Evolutionary conservation across 495 filamentous ascomycete genomes (phyloP), one percentile per base, ranked within the genome.

Genomic region (Lasiosphaeris hirsuta): DNA sequence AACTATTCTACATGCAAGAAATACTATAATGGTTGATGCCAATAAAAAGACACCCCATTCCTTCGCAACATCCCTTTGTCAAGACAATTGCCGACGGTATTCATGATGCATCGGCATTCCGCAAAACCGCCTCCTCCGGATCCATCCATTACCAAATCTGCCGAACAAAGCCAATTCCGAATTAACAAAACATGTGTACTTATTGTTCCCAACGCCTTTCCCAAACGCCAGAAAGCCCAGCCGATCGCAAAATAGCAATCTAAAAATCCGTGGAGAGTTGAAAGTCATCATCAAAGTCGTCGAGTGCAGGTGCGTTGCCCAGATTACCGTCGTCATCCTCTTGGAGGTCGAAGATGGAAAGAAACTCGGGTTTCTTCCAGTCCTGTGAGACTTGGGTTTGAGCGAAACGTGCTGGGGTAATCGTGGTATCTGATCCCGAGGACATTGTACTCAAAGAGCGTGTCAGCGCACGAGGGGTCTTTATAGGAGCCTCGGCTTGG

Each of bases 401-500:
- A 2, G 75, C 70, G 38, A 72, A 77, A 35, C 64, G 61, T 33
- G 78, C 71, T n/a, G 80, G 75, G 1, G 78, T 81, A 47, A 81
- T 78, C 35, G 78, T 80, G 41, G 60, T 69, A 42, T 81, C 78
- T 14, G 76, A 81, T 5, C 65, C 57, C n/a, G 67, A 64, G 1
- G 73, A 77, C 33, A 68, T 58, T 43, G 74, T 71, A 62, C 78
- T 72, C 14, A 67, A 58, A 4, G 73, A 62, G 17, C 75, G 70
- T 50, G 61, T 49, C 23, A 73, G 18, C 2, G 54, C 39, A 10
- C 63, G 59, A 54, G 71, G 37, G 9, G 39, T 45, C 8, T 35
- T 11, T 10, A 47, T 19, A 2, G 47, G n/a, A 15, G 51, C 42
- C 37, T 59, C 61, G 9, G 56, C 39, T 23, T 46, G 58, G 13